These are phyloP conservation scores for Phytophthora cactorum DNA, from an alignment of 352 stramenopile genomes.

Conservation along the genomic window DNA sequence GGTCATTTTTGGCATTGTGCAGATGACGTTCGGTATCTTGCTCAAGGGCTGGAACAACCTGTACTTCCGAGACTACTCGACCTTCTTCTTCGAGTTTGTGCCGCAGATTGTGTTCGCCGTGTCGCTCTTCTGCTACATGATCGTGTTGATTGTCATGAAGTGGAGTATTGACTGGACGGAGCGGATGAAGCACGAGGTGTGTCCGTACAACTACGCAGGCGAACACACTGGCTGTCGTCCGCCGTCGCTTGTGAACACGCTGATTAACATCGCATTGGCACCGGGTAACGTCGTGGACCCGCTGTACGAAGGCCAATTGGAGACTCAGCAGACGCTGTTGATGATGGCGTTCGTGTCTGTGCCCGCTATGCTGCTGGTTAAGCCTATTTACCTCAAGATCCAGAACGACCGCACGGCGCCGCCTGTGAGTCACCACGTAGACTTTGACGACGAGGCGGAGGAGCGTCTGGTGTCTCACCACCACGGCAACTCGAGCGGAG, in stretches of 20 bases:
- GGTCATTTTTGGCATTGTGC: constrained; percentile 98
- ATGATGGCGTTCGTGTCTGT: constrained; percentile 95
- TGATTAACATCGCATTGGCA: constrained; percentile 99
- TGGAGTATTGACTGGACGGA: constrained; percentile 99
- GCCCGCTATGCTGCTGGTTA: constrained; percentile 95
- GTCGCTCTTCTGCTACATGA: constrained; percentile 99
- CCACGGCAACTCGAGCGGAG: constrained; percentile 45
- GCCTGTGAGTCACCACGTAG: constrained; percentile 71
- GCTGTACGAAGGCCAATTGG: constrained; percentile 95
- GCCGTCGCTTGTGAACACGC: constrained; percentile 97
- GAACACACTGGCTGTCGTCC: constrained; percentile 95
- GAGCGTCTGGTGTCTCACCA: constrained; percentile 57
- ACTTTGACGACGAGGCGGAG: constrained; percentile 81
- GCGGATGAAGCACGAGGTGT: constrained; percentile 92
- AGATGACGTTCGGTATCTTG: constrained; percentile 98
- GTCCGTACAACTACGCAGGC: constrained; percentile 95
- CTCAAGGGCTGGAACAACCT: constrained; percentile 97
- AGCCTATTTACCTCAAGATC: constrained; percentile 93
- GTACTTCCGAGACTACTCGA: constrained; percentile 96
- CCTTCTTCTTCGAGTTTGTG: constrained; percentile 98
- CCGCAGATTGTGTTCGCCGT: constrained; percentile 96
- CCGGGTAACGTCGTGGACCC: constrained; percentile 94
- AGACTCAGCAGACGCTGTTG: constrained; percentile 91
- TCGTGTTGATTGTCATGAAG: constrained; percentile 99
- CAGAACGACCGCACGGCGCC: constrained; percentile 67